Base-by-base conservation (phyloP, 2,329 filamentous ascomycete genomes). In the Lojkania enalia region DNA sequence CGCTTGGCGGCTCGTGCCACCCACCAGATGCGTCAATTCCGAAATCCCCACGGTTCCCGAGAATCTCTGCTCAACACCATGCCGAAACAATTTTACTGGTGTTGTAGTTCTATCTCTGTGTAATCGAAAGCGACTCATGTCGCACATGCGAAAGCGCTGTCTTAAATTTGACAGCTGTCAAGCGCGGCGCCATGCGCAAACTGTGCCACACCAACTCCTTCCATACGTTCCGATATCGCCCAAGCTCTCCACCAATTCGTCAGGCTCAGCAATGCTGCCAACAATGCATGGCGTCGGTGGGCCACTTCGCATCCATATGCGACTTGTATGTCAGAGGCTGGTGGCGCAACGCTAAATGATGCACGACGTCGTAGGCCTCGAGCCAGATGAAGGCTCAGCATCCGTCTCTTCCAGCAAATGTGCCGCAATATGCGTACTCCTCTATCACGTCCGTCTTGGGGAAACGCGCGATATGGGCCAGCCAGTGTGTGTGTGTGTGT, bases 381-480 rank as follows among this genome's bases (percentile, higher is more conserved):
- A 27, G 7, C 23, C 23, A n/a, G n/a, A n/a, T n/a, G n/a, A n/a
- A n/a, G n/a, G n/a, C n/a, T n/a, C n/a, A n/a, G n/a, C n/a, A n/a
- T n/a, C n/a, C n/a, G n/a, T n/a, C n/a, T n/a, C n/a, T n/a, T n/a
- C n/a, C n/a, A n/a, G n/a, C n/a, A n/a, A n/a, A n/a, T n/a, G 42
- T 38, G 39, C 47, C 47, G 47, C 43, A 50, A 40, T 46, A 18
- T 41, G 35, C 23, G n/a, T n/a, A n/a, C n/a, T n/a, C n/a, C n/a
- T n/a, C n/a, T n/a, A n/a, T n/a, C n/a, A n/a, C n/a, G n/a, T n/a
- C n/a, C n/a, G n/a, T n/a, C n/a, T n/a, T n/a, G n/a, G n/a, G n/a
- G n/a, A n/a, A n/a, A n/a, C n/a, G n/a, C n/a, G n/a, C n/a, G 23
- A 27, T 27, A 27, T 27, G 23, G n/a, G 23, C n/a, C n/a, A n/a